A percentile compares a stretch with the other conserved stretches of the same genome.
Evolutionary conservation across 1,284 basidiomycete genomes (phyloP).

Genomic region (Apiotrichum siamense): DNA sequence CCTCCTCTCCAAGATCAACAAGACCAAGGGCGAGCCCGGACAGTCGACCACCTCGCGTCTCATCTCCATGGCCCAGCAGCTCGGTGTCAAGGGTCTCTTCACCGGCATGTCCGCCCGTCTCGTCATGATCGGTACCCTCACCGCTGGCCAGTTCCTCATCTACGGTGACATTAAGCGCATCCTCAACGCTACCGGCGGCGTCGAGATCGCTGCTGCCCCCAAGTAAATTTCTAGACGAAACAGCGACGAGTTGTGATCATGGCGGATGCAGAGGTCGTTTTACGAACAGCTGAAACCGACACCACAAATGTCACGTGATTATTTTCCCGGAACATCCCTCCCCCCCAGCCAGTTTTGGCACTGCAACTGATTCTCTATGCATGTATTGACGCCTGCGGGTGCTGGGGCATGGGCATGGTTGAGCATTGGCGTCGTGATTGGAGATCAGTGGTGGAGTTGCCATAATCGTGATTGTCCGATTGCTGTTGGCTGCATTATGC

Average conservation of each 20-base stretch:
- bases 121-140: constrained; percentile 54
- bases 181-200: constrained; percentile 51
- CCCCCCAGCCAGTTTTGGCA: too few species aligned
- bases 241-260: not conserved
- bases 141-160: constrained; percentile 53
- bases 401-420: too few species aligned
- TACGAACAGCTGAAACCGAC: too few species aligned
- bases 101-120: constrained; percentile 49
- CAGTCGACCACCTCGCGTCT: constrained; percentile 52
- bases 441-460: too few species aligned
- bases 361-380: too few species aligned
- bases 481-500: too few species aligned
- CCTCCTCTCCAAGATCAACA: constrained; percentile 56
- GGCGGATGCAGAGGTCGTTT: not conserved
- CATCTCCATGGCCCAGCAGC: constrained; percentile 49
- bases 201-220: constrained; percentile 44
- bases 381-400: too few species aligned
- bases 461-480: too few species aligned
- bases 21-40: constrained; percentile 54
- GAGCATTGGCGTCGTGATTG: too few species aligned
- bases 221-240: too few species aligned
- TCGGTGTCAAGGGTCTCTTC: constrained; percentile 53
- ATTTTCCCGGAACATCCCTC: too few species aligned
- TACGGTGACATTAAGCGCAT: constrained; percentile 52
- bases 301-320: too few species aligned